Conservation (phyloP, 371 early-diverging fungal species). For the Mortierella sp. region DNA sequence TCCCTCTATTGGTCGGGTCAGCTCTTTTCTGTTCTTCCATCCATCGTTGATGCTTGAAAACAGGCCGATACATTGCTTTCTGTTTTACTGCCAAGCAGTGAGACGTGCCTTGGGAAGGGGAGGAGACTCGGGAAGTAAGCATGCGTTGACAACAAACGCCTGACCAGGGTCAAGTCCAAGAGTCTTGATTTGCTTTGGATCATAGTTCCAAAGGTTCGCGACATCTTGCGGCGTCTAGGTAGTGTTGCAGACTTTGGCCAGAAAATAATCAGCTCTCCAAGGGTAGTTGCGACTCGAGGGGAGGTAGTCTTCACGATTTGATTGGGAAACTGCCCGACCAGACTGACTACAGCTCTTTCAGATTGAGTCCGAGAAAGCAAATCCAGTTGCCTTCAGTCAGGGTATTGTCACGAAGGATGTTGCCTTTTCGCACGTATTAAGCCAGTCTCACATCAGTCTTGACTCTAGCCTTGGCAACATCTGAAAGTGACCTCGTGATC, state of each 20-base stretch:
- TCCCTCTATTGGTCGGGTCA: neutral
- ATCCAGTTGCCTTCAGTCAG: slow-evolving; percentile 19
- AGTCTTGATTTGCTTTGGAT: slow-evolving; percentile 6
- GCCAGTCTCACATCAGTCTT: slow-evolving; percentile 5
- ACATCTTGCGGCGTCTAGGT: slow-evolving; percentile 15
- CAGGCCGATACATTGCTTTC: slow-evolving; percentile 16
- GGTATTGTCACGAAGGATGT: slow-evolving; percentile 14
- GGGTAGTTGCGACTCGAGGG: slow-evolving; percentile 10
- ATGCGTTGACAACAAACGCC: slow-evolving; percentile 24
- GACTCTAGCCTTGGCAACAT: neutral
- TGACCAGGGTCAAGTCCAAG: slow-evolving; percentile 13
- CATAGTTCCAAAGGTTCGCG: neutral
- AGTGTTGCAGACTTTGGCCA: slow-evolving; percentile 17
- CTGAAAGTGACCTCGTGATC: too few relatives aligned
- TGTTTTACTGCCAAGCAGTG: slow-evolving; percentile 18
- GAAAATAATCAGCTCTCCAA: slow-evolving; percentile 3
- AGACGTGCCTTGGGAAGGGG: too few relatives aligned
- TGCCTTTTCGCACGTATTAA: slow-evolving; percentile 9
- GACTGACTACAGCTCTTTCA: slow-evolving; percentile 14
- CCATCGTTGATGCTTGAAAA: slow-evolving; percentile 1
- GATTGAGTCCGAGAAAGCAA: slow-evolving; percentile 18
- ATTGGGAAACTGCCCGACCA: slow-evolving; percentile 13
- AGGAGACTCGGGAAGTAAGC: too few relatives aligned
- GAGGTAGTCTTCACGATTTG: slow-evolving; percentile 4
- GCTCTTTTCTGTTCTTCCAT: slow-evolving; percentile 6